A percentile compares a stretch with the other conserved stretches of the same genome.
Evolutionary conservation across 495 filamentous ascomycete species (phyloP).

Genomic region (Xylaria cubensis): DNA sequence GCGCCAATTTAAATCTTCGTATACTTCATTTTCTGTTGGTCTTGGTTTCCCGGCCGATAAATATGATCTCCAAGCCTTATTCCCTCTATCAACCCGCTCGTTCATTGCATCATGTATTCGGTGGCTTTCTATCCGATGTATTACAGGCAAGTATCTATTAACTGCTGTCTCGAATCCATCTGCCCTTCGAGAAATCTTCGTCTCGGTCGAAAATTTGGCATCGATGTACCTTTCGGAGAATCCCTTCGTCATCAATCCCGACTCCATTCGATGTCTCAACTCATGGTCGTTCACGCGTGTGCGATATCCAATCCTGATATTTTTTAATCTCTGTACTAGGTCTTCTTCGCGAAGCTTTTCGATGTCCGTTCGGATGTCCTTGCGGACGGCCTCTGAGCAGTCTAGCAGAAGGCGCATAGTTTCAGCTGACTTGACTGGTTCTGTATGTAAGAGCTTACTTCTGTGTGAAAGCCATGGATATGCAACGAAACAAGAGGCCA

Average conservation of each 20-base stretch:
- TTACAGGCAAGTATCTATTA: background rate
- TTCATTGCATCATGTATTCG: background rate
- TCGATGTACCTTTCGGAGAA: background rate
- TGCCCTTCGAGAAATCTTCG: background rate
- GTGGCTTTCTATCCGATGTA: background rate
- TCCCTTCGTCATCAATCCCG: background rate
- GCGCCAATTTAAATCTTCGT: conserved; percentile 1
- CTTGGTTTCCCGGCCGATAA: background rate
- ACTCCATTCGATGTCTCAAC: background rate
- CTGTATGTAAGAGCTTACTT: conserved; percentile 9
- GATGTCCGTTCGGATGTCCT: background rate
- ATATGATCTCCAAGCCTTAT: background rate
- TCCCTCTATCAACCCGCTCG: background rate
- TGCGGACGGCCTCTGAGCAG: background rate
- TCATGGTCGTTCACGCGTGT: background rate
- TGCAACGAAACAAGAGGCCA: conserved; percentile 18
- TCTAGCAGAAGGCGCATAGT: conserved; percentile 17
- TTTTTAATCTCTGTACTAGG: background rate
- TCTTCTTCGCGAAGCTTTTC: background rate
- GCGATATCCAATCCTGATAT: conserved; percentile 3
- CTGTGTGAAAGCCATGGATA: conserved; percentile 14
- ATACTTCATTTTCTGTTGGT: conserved; percentile 3
- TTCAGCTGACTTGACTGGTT: conserved; percentile 16
- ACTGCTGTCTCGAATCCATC: background rate
- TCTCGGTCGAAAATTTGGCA: background rate